Evolutionary conservation across 2,329 filamentous ascomycete genomes (phyloP), one percentile per base, ranked within the genome.

Genomic region (Colletotrichum orbiculare): DNA sequence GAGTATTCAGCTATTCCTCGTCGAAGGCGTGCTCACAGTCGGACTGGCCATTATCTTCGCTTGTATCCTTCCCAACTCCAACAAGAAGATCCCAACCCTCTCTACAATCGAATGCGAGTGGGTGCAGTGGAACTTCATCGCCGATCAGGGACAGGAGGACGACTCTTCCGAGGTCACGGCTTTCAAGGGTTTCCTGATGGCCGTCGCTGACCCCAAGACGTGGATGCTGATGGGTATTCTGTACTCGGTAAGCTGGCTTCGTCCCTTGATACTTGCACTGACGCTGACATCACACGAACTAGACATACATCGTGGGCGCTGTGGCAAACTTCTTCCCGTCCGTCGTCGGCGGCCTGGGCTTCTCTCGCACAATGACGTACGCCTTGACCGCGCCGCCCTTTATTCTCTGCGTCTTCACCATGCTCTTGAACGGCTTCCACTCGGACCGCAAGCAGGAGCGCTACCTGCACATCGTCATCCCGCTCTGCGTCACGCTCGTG

Each of bases 401-500:
- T 73, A 83, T 89, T 5, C 80, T 90, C 12, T 74, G 72, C 52
- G 73, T 74, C 13, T 37, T 76, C 53, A 68, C 68, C 55, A 76
- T 76, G 71, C 69, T 75, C 49, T 12, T 73, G 39, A 72, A 73
- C 67, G 72, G 75, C 11, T 89, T 86, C 82, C 89, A 92, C 73
- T 89, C 90, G 11, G 91, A 93, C 74, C 84, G 82, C 49, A 91
- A 88, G 0, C 88, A 89, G 33, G 91, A 93, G 75, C 85, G 90
- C 3, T 93, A 88, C 75, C 87, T 86, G 73, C 91, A 93, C 75
- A 84, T 93, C 64, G 82, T 82, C 0, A 63, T 87, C 1, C 90
- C 91, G 0, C 80, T 92, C 10, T 84, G 81, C 62, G 78, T 92
- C 45, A 86, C 87, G 12, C 80, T 92, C 2, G 78, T 78, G 0